Conservation (phyloP, 768 basidiomycete genomes). For the Russula earlei region DNA sequence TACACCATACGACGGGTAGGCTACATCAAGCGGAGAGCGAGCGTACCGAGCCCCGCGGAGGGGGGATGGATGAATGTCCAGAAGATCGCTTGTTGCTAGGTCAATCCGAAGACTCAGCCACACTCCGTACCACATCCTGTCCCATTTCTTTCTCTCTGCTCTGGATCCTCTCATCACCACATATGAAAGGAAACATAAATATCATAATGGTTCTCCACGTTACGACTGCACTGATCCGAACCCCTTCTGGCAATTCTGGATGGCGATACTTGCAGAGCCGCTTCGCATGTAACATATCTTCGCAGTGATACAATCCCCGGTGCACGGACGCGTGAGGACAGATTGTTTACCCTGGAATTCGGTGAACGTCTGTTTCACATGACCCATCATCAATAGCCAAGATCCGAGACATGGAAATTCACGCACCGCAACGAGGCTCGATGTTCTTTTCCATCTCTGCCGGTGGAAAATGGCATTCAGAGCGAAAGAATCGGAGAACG, state of each 20-base stretch:
- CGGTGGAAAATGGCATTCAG: neutral
- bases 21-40: no score
- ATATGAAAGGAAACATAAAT: no score
- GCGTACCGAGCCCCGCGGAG: no score
- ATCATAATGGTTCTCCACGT: no score
- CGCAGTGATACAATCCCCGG: conserved; percentile 49
- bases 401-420: neutral
- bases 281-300: conserved; percentile 74
- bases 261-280: conserved; percentile 54
- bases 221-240: conserved; percentile 63
- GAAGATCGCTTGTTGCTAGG: no score
- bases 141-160: no score
- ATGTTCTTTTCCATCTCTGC: conserved; percentile 50
- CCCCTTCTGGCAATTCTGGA: conserved; percentile 48
- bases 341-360: conserved; percentile 66
- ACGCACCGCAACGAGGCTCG: conserved; percentile 46
- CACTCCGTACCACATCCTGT: no score
- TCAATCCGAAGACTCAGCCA: no score
- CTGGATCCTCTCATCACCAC: no score
- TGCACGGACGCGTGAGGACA: conserved; percentile 43
- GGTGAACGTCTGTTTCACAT: conserved; percentile 44
- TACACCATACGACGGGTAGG: no score
- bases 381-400: neutral
- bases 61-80: no score
- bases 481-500: neutral